Evolutionary conservation across 305 asterid genomes (phyloP), one percentile per base, ranked within the genome.

Genomic region (Fraxinus paxiana): DNA sequence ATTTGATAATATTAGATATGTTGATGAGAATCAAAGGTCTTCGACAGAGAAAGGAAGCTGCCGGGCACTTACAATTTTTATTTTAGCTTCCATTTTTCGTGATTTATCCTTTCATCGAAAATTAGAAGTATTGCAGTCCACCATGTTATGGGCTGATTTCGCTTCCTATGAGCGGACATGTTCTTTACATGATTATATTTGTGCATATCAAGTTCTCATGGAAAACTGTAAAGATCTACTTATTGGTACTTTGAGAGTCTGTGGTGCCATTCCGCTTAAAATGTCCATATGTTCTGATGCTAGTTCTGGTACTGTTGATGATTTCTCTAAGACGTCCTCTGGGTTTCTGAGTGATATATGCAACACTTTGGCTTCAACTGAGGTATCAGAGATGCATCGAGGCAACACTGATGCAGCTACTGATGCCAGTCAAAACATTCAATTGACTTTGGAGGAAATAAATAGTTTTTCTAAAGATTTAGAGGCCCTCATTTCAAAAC

Each of bases 161-260:
- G 85, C 98, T 46, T 84, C 88, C 20, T 77, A 78, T 56, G 97
- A 84, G 87, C 92, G 86, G 73, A 91, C 92, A 81, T 85, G 86
- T 75, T 77, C 84, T 78, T 92, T 88, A 85, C 92, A 82, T 85
- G 98, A 96, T 84, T 91, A 92, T 85, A 90, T 96, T 83, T 90
- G 88, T 88, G 95, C 98, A 38, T 96, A 92, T 87, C 98, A 96
- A 89, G 88, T 88, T 84, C 93, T 96, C 82, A 74, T 94, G 88
- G 93, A 85, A 84, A 90, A 87, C 87, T 94, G 97, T 87, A 89
- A 86, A 87, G 87, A 71, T 82, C 80, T 89, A 51, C 84, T 96
- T 63, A 78, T 91, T 81, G 87, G 87, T 78, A 86, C 88, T 73
- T 85, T 87, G 73, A 89, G 87, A 87, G 83, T 70, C 63, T 85